Conservation (phyloP, 1,284 basidiomycete species). For the Cutaneotrichosporon spelunceum region DNA sequence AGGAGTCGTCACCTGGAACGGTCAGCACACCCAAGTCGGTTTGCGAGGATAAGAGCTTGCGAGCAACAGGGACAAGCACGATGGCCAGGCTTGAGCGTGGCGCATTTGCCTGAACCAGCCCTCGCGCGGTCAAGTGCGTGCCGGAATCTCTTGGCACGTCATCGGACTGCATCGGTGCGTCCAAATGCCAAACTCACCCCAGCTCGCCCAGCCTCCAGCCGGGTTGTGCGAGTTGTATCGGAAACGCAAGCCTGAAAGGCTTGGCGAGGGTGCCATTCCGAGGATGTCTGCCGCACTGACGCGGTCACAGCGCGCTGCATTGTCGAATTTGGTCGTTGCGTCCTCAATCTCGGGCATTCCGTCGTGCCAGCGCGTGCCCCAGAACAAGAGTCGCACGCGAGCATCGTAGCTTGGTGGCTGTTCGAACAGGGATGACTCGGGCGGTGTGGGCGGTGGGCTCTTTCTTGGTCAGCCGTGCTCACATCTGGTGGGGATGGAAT, state of each 20-base stretch:
- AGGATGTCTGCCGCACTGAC: neutral
- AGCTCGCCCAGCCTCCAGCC: neutral
- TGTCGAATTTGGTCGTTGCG: conserved; percentile 5
- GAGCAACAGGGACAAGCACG: neutral
- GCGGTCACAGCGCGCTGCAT: neutral
- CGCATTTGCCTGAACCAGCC: neutral
- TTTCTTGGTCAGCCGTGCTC: neutral
- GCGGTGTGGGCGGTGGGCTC: neutral
- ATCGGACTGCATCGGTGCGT: too few relatives aligned
- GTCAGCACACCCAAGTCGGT: neutral
- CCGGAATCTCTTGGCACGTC: neutral
- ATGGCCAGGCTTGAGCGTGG: neutral
- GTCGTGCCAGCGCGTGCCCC: neutral
- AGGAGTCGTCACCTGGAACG: conserved; percentile 3
- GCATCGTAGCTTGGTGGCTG: conserved; percentile 5
- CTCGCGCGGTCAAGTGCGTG: neutral
- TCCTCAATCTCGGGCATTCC: neutral
- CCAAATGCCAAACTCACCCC: conserved; percentile 11
- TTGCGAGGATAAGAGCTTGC: neutral
- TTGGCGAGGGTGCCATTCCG: neutral
- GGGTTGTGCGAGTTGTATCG: neutral
- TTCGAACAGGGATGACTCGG: conserved; percentile 1
- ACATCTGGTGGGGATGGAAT: neutral
- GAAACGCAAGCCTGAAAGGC: conserved; percentile 1
- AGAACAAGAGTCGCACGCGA: conserved; percentile 4